Percentiles rank a stretch among this genome's conserved stretches.
Conservation (phyloP, 2,329 filamentous ascomycete genomes). For the Phialophora expanda region DNA sequence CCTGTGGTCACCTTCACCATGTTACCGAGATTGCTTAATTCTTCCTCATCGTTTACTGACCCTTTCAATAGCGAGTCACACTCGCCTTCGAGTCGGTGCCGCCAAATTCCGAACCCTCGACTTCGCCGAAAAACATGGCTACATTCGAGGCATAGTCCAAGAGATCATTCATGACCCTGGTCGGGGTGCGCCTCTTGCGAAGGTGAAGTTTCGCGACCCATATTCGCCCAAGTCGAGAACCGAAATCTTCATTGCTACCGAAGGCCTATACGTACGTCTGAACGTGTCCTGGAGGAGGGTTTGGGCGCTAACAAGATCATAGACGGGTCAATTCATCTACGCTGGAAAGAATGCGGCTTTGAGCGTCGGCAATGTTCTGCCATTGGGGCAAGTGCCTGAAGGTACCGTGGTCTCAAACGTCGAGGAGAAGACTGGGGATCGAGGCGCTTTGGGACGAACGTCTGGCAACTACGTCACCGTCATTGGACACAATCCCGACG, state of each 20-base stretch:
- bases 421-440: conserved; percentile 98
- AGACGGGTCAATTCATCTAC: conserved; percentile 94
- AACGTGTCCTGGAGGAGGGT: neutral
- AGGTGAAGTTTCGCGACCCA: conserved; percentile 95
- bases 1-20: neutral
- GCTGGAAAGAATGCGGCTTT: conserved; percentile 98
- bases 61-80: conserved; percentile 68
- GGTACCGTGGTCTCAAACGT: conserved; percentile 99
- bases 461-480: conserved; percentile 99
- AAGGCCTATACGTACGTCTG: conserved; percentile 71
- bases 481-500: conserved; percentile 95
- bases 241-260: conserved; percentile 99
- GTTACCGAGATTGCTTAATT: neutral
- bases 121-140: conserved; percentile 95
- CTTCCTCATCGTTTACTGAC: conserved; percentile 22
- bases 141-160: conserved; percentile 81
- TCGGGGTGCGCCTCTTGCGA: conserved; percentile 96
- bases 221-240: conserved; percentile 97
- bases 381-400: conserved; percentile 91
- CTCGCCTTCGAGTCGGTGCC: conserved; percentile 91
- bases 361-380: conserved; percentile 97
- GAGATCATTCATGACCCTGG: conserved; percentile 95
- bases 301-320: neutral
- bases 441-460: conserved; percentile 92
- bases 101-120: conserved; percentile 97